Percentiles rank a stretch among this genome's conserved stretches.
phyloP scores from a whole-genome alignment of 768 basidiomycete genomes.

The Leccinum pellstonianum region DNA sequence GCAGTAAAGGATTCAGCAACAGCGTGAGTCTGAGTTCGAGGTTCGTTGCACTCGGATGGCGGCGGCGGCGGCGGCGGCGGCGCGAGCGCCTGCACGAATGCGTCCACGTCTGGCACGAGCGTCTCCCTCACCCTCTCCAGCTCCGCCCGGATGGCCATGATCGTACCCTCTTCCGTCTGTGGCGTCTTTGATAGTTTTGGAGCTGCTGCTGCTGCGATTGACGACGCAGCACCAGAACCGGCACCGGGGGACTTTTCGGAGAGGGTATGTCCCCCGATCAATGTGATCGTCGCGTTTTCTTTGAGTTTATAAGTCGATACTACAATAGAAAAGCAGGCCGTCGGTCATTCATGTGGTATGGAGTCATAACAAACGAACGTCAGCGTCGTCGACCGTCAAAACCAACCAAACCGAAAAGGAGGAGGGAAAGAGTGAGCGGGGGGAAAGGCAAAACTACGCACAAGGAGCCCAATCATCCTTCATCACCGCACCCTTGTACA shows the following conservation, averaged over 20 bases:
- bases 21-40: background rate
- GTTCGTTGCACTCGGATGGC: background rate
- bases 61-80: background rate
- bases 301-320: constrained; percentile 77
- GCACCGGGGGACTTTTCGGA: background rate
- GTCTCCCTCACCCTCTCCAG: constrained; percentile 48
- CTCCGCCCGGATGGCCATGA: constrained; percentile 38
- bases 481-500: constrained; percentile 89
- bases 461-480: constrained; percentile 72
- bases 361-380: background rate
- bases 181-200: constrained; percentile 2
- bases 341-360: background rate
- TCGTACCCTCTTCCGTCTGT: constrained; percentile 40
- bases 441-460: constrained; percentile 33
- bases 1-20: background rate
- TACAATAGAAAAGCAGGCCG: constrained; percentile 20
- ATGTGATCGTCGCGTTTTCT: constrained; percentile 63
- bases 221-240: background rate
- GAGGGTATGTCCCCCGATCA: constrained; percentile 53
- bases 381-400: background rate
- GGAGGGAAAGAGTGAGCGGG: background rate
- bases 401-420: background rate
- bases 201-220: background rate
- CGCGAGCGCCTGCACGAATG: constrained; percentile 45
- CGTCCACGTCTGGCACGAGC: constrained; percentile 56